A percentile compares a stretch with the other conserved stretches of the same genome.
Evolutionary conservation across 768 basidiomycete genomes (phyloP).

Genomic region (Psilocybe cyanescens): DNA sequence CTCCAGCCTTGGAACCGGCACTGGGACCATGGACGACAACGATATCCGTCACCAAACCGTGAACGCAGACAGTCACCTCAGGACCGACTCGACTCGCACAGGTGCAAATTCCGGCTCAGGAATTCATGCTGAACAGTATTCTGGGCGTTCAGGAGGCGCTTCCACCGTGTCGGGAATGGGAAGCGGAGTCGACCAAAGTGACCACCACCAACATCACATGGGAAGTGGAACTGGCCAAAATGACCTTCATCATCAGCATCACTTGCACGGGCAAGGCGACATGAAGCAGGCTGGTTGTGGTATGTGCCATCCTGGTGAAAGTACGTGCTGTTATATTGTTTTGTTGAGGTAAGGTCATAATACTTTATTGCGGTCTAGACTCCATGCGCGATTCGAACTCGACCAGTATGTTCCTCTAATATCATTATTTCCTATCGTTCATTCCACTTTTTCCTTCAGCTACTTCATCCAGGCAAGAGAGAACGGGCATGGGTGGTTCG

Average conservation of each 20-base stretch:
- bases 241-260: neutral
- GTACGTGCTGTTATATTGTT: neutral
- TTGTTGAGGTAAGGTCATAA: too few relatives aligned
- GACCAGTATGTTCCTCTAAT: neutral
- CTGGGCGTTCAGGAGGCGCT: neutral
- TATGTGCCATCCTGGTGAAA: neutral
- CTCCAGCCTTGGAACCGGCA: neutral
- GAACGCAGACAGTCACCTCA: neutral
- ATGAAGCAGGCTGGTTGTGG: neutral
- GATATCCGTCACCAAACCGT: neutral
- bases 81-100: slow-evolving; percentile 2
- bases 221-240: neutral
- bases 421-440: neutral
- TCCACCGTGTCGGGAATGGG: neutral
- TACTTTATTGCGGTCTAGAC: neutral
- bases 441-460: neutral
- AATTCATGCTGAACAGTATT: slow-evolving; percentile 7
- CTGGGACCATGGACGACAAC: neutral
- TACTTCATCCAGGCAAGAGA: neutral
- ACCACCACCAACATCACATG: neutral
- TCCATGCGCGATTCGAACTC: neutral
- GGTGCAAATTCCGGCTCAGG: slow-evolving; percentile 5
- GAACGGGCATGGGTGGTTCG: neutral
- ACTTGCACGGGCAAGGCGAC: neutral
- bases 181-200: neutral